Base-by-base conservation (phyloP, 257 asterid species). In the Scutellaria barbata region DNA sequence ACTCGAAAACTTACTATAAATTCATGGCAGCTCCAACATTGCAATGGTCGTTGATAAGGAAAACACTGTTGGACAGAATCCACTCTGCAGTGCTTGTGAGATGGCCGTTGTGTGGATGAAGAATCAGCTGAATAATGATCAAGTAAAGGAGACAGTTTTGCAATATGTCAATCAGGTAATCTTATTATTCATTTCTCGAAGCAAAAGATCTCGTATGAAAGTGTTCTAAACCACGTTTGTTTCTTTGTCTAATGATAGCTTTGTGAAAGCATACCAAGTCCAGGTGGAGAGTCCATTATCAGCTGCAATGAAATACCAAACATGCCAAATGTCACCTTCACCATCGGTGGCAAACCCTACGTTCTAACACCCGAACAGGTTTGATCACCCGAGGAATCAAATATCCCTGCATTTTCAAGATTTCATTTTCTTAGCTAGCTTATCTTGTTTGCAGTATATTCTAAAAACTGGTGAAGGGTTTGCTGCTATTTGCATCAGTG, bases 81-180 rank as follows among this genome's bases (percentile, higher is more conserved):
- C 96, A 7, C 2, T 91, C 66, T 95, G 99, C 63, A 57, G 83
- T 63, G 96, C 89, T 62, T 95, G 99, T 74, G 86, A 95, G 81
- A 84, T 95, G 99, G 95, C 98, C 7, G 98, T 95, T 56, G 88
- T 88, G 50, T 95, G 98, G 99, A 89, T 95, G 80, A 90, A 81
- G 72, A 95, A 82, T 87, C 93, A 91, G 78, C 88, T 95, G 42
- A 84, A 74, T 16, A 74, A 90, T 25, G 65, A 82, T 12, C 83
- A 71, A 51, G 89, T 83, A 1, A 94, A 94, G 81, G 96, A 91
- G 52, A 80, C 56, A 80, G 99, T 89, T 63, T 40, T 94, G 0
- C 86, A 81, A 0, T 94, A 89, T 66, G 95, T 87, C 48, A 82
- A 88, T 82, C 91, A 94, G 97, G 99, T 94, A 52, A 77, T 33